Base-by-base conservation (phyloP, 441 rosid species). In the Bruguiera hainesii region DNA sequence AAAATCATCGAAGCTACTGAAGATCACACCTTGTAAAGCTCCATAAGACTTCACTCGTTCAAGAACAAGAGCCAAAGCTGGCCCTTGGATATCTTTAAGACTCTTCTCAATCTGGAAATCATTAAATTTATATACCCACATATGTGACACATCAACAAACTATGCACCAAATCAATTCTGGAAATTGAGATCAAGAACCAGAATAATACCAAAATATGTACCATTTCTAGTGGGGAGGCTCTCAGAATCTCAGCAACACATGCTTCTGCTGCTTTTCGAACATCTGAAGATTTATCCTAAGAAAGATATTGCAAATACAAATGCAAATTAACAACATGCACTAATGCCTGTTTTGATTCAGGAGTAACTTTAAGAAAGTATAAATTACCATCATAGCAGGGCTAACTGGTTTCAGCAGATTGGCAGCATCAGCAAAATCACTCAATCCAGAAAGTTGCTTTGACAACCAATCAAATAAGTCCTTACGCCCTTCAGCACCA, bases 401-500 rank as follows among this genome's bases (percentile, higher is more conserved):
- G 74, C 87, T 84, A 75, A 90, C 89, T 21, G 99, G 96, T 79
- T 90, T 96, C 72, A 96, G 82, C 70, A 96, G 79, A 71, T 85
- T 87, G 51, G 80, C 87, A 65, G 93, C 99, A 83, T 96, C 99
- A 68, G 91, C 57, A 79, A 90, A 90, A 69, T 90, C 94, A 68
- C 68, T 85, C 75, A 85, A 84, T 70, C 83, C 89, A 76, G 91
- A 71, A 58, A 96, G 94, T 69, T 94, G 98, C 81, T 75, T 94
- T 63, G 93, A 81, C 81, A 89, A 87, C 99, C 99, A 96, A 85
- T 96, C 99, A 85, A 96, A 90, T 66, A 96, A 96, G 83, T 94
- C 99, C 83, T 91, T 96, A 28, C 98, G 98, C 73, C 99, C 99
- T 79, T 96, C 99, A 35, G 94, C 96, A 56, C 99, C 99, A 79